Base-by-base conservation (phyloP, 78 protist genomes). In the Corallochytrium limacisporum region DNA sequence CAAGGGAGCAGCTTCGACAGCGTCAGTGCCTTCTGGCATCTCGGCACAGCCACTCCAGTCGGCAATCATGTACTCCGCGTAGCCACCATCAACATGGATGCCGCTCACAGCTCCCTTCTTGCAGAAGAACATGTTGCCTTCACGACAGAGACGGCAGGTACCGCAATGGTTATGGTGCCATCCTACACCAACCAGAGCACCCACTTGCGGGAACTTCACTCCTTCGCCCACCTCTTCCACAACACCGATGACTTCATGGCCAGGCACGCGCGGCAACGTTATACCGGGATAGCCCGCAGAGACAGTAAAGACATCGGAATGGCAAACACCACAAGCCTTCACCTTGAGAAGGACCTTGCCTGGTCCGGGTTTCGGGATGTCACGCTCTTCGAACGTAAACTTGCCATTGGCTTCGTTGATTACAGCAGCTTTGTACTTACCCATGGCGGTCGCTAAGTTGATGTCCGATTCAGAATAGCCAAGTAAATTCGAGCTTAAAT, bases 191-290 rank as follows among this genome's bases (percentile, higher is more conserved):
- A 81, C 81, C 10, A n/a, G 13, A 32, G 65, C 57, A 50, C 82
- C 82, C 6, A 73, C 32, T 36, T 51, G 26, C 38, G 35, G 54
- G 15, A 26, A 26, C 47, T 4, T 0, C 15, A 75, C 67, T 47
- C 48, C 62, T 31, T 63, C 16, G 35, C 85, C 85, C 20, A 74
- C 2, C 36, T 63, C 15, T 22, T 56, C 72, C 6, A 81, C 50
- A n/a, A 47, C n/a, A 28, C 86, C 86, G 20, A 43, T 47, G 13
- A 55, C 77, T 38, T 81, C 86, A 51, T 81, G 86, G 36, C 86
- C 86, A 13, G 65, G 55, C 24, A 54, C 33, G 37, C 74, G 60
- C 46, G 85, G 85, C 20, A 36, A 62, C 8, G 43, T 10, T 15
- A 26, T 20, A 22, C 75, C 69, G 26, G 51, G 51, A 20, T 33